Evolutionary conservation across 2,329 filamentous ascomycete species (phyloP).

Genomic region (Claviceps cyperi): DNA sequence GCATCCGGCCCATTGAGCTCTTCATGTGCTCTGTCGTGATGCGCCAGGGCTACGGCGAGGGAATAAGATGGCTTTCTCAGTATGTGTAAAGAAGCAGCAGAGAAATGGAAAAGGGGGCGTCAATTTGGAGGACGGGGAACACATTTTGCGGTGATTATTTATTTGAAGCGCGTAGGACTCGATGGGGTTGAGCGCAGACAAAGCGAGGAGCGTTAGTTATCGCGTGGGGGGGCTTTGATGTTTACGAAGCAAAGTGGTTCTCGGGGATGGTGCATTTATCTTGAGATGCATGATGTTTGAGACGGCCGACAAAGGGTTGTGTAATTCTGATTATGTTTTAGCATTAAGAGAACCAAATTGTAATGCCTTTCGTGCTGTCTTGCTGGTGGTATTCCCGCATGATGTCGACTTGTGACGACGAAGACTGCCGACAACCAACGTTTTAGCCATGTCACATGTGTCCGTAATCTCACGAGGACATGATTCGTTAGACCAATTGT

Average conservation of each 20-base stretch:
- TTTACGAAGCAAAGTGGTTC: slow-evolving; percentile 5
- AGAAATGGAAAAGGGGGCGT: not conserved
- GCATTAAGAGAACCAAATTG: not conserved
- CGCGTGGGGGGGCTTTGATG: not conserved
- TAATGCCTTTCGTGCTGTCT: not conserved
- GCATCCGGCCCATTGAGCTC: slow-evolving; percentile 87
- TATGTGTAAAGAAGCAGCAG: slow-evolving; percentile 50
- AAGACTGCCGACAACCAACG: not conserved
- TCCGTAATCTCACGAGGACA: too few species aligned
- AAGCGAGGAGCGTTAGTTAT: not conserved
- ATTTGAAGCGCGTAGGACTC: not conserved
- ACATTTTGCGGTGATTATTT: not conserved
- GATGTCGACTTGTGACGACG: not conserved
- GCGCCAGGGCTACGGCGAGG: slow-evolving; percentile 89
- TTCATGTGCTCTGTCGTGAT: slow-evolving; percentile 99
- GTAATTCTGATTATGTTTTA: slow-evolving; percentile 13
- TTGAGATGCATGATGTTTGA: slow-evolving; percentile 2
- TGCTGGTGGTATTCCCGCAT: not conserved
- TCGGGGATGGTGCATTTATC: slow-evolving; percentile 22
- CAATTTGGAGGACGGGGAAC: not conserved
- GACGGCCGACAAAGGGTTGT: slow-evolving; percentile 20
- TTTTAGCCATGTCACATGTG: too few species aligned
- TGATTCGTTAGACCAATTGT: too few species aligned
- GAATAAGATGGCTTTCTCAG: slow-evolving; percentile 82
- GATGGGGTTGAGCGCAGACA: not conserved